Percentiles rank a stretch among this genome's conserved stretches.
Conservation (phyloP, 495 filamentous ascomycete species). For the Cercophora sp. region DNA sequence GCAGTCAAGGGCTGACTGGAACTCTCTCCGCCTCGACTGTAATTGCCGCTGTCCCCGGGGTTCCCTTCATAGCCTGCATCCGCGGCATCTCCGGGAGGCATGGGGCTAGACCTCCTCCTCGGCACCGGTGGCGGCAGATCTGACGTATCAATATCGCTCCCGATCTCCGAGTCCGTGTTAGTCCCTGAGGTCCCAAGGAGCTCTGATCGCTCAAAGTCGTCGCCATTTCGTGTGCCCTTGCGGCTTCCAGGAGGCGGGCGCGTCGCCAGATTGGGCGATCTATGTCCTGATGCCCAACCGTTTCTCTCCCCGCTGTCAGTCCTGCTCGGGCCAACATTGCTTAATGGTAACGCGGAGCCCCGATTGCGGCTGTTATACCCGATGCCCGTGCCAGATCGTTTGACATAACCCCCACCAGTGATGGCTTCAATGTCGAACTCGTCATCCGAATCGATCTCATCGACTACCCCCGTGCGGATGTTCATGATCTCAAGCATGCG, state of each 20-base stretch:
- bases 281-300: conserved; percentile 53
- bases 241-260: conserved; percentile 46
- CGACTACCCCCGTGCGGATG: conserved; percentile 90
- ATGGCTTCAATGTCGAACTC: conserved; percentile 96
- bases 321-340: conserved; percentile 40
- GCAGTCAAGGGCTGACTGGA: conserved; percentile 55
- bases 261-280: conserved; percentile 39
- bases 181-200: conserved; percentile 57
- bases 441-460: conserved; percentile 94
- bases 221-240: conserved; percentile 36
- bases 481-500: conserved; percentile 95
- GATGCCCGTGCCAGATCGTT: conserved; percentile 62
- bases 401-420: conserved; percentile 67
- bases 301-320: conserved; percentile 26
- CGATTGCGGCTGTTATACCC: conserved; percentile 56
- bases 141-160: conserved; percentile 62
- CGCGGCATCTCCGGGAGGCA: conserved; percentile 32
- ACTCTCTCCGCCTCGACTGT: conserved; percentile 14
- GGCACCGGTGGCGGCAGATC: conserved; percentile 52
- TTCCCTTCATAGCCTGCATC: background rate
- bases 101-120: conserved; percentile 52
- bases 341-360: conserved; percentile 53
- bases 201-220: conserved; percentile 60
- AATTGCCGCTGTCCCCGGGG: conserved; percentile 22
- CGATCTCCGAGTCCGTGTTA: conserved; percentile 58